Base-by-base conservation (phyloP, 176 grass and related monocot species). In the Oryza australiensis region DNA sequence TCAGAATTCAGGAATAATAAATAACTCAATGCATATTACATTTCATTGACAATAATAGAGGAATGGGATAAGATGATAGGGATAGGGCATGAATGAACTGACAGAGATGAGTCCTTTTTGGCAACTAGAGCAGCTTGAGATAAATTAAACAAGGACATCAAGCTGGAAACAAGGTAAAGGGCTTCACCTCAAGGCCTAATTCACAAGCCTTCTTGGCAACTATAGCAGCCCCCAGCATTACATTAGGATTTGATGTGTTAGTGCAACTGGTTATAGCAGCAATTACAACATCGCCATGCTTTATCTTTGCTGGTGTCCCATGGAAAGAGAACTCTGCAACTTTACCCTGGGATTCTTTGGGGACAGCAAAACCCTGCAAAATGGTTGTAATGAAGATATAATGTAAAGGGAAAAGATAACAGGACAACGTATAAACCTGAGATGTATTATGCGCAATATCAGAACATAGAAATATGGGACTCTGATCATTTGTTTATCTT, bases 181-280 rank as follows among this genome's bases (percentile, higher is more conserved):
- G 74, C 26, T 51, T 0, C 84, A 99, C 96, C 96, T 99, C 93
- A 34, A 99, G 91, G 63, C 93, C 96, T 18, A 99, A 88, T 42
- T 99, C 96, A 65, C 96, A 99, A 70, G 96, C 96, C 62, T 99
- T 99, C 77, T 99, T 99, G 22, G 96, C 96, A 72, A 95, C 96
- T 87, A 99, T 83, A 78, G 93, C 96, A 90, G 96, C 86, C 80
- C 93, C 96, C 26, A 99, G 87, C 96, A 99, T 99, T 12, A 99
- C 96, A 88, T 90, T 99, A 64, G 96, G 96, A 80, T 99, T 99
- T 88, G 96, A 99, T 62, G 96, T 99, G 80, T 99, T 99, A 4
- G 96, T 99, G 83, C 96, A 99, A 85, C 93, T 99, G 26, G 96
- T 99, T 73, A 99, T 99, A 38, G 96, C 96, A 13, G 96, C 96